Base-by-base conservation (phyloP, 75 land plant genomes). In the Picea glauca region DNA sequence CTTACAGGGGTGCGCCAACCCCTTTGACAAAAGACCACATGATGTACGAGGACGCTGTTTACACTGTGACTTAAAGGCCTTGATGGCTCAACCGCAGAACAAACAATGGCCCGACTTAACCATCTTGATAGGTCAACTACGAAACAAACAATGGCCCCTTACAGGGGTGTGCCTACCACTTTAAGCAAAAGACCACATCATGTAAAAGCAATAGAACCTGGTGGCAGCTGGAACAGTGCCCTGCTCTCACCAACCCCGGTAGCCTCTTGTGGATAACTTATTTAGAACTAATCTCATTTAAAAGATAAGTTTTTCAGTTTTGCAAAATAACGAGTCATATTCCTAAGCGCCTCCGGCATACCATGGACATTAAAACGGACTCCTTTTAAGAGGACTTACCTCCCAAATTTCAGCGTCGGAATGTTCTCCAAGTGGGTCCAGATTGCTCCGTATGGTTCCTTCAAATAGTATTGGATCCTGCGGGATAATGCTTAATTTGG, bases 401-500 rank as follows among this genome's bases (percentile, higher is more conserved):
- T 88, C 88, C 90, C 88, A 88, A 26, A 88, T 84, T 81, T 88
- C 84, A 72, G 60, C 58, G 77, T 88, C 90, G 12, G 89, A 62
- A 63, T 88, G 85, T 77, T 88, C 83, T 62, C 86, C 81, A 70
- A 86, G 89, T 33, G 90, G 90, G 67, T 88, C 90, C 32, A 88
- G 83, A 78, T 88, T 88, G 58, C 74, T 74, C 9, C 90, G 74
- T 59, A 88, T 80, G 1, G 90, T 88, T 59, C 90, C 90, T 68
- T 88, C 90, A 70, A 88, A 88, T 18, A 88, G 80, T 54, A 88
- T 86, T 43, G 90, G 90, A 54, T 88, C 90, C 74, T 88, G 88
- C 11, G 90, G 88, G 38, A 88, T 88, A 75, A 88, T 86, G 58
- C 90, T 79, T 75, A 88, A 77, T 14, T 81, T 76, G 9, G 89